These are phyloP conservation scores for Conringia planisiliqua DNA, from an alignment of 345 rosid species.

Conservation along the genomic window DNA sequence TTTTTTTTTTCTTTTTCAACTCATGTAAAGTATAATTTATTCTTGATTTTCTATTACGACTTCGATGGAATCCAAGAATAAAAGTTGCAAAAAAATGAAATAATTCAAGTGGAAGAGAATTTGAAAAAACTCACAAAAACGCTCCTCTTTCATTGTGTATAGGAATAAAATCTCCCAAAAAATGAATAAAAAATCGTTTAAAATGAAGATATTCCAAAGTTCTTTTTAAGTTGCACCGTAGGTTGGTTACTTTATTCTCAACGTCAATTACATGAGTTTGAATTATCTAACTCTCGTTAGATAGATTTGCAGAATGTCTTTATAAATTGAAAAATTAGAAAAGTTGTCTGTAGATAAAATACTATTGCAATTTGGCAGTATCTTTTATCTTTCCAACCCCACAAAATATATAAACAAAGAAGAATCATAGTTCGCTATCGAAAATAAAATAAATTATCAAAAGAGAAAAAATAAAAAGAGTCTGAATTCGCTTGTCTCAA, in stretches of 20 bases:
- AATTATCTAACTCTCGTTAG: not conserved
- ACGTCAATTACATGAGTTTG: conserved; percentile 5
- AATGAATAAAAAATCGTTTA: not conserved
- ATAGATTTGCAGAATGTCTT: not conserved
- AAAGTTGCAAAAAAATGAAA: not conserved
- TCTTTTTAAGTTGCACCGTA: conserved; percentile 21
- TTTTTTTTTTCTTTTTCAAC: not conserved
- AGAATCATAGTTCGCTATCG: conserved; percentile 22
- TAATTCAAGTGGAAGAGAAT: not conserved
- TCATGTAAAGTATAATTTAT: not conserved
- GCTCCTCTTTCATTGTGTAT: not conserved
- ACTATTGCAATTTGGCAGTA: conserved; percentile 13
- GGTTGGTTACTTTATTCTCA: conserved; percentile 11
- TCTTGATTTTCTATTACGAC: not conserved
- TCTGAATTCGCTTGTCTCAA: conserved; percentile 28
- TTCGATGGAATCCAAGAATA: not conserved
- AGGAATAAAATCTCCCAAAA: not conserved
- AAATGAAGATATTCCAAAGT: not conserved
- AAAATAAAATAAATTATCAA: not conserved
- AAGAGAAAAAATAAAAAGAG: not conserved
- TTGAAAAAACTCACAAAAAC: not conserved
- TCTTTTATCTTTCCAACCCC: conserved; percentile 16
- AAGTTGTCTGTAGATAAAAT: not conserved
- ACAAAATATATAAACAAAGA: not conserved
- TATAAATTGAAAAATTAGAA: not conserved